Percentiles rank a stretch among this genome's conserved stretches.
Conservation (phyloP, 768 basidiomycete genomes). For the Polyporus arcularius region DNA sequence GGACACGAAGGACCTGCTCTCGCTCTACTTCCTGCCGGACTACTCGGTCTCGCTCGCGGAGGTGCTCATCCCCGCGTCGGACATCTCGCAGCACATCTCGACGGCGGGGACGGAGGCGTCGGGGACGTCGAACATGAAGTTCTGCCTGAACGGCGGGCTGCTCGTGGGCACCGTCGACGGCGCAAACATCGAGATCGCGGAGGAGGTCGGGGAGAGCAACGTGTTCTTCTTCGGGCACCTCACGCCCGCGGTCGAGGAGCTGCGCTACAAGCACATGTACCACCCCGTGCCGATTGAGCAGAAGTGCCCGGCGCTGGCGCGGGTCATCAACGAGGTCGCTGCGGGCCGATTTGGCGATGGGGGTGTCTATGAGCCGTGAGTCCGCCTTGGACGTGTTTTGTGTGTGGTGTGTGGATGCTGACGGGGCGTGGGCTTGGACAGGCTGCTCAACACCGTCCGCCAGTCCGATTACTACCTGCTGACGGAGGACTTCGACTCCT, state of each 20-base stretch:
- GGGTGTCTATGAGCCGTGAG: constrained; percentile 82
- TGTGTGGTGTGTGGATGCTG: too few relatives aligned
- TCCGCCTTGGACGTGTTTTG: constrained; percentile 13
- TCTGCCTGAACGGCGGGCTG: constrained; percentile 89
- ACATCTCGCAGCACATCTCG: constrained; percentile 95
- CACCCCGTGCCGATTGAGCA: constrained; percentile 78
- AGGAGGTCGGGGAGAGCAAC: constrained; percentile 91
- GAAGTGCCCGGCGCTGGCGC: constrained; percentile 80
- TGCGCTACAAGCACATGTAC: constrained; percentile 85
- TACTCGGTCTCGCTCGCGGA: constrained; percentile 88
- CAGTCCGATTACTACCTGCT: constrained; percentile 80
- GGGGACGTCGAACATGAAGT: constrained; percentile 85
- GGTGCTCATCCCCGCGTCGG: constrained; percentile 86
- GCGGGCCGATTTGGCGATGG: constrained; percentile 80
- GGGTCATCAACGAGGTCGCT: constrained; percentile 76
- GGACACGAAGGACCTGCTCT: constrained; percentile 84
- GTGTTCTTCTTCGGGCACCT: constrained; percentile 93
- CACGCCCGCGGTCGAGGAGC: constrained; percentile 84
- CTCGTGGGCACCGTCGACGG: constrained; percentile 91
- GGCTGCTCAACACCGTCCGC: constrained; percentile 73
- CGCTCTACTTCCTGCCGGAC: constrained; percentile 94
- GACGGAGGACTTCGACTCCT: constrained; percentile 94
- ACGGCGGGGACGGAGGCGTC: constrained; percentile 95
- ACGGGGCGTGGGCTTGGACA: constrained; percentile 23
- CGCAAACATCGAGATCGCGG: constrained; percentile 95